Evolutionary conservation across 805 yeast species (phyloP).

Genomic region (Ogataea allantospora): DNA sequence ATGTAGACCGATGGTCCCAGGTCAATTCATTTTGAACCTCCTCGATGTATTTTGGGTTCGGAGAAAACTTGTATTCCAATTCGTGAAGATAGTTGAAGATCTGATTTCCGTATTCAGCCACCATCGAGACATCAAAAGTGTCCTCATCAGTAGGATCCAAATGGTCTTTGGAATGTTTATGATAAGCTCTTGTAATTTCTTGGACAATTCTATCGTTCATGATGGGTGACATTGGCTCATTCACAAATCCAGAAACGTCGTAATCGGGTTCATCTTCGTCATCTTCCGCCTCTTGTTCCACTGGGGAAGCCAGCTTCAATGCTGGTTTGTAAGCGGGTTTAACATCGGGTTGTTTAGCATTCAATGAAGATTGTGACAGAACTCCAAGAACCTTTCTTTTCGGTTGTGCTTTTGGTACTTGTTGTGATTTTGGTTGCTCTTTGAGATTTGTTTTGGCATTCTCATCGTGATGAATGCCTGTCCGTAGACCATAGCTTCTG

Average conservation of each 20-base stretch:
- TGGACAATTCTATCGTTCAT: slow-evolving; percentile 46
- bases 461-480: slow-evolving; percentile 24
- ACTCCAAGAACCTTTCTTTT: slow-evolving; percentile 31
- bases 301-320: background rate
- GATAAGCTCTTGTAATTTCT: slow-evolving; percentile 52
- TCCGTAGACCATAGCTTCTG: slow-evolving; percentile 12
- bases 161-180: slow-evolving; percentile 46
- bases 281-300: slow-evolving; percentile 13
- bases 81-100: slow-evolving; percentile 77
- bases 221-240: slow-evolving; percentile 58
- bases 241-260: slow-evolving; percentile 16
- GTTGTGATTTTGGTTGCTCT: slow-evolving; percentile 7
- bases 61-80: slow-evolving; percentile 69
- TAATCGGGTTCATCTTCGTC: slow-evolving; percentile 36
- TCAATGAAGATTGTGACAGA: slow-evolving; percentile 28
- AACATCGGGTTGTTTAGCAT: slow-evolving; percentile 15
- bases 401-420: slow-evolving; percentile 2
- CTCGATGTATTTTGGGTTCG: slow-evolving; percentile 72
- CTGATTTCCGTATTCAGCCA: slow-evolving; percentile 84
- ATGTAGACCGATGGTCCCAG: slow-evolving; percentile 73
- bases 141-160: slow-evolving; percentile 81
- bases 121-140: slow-evolving; percentile 85
- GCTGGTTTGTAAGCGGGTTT: background rate
- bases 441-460: slow-evolving; percentile 17
- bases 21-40: slow-evolving; percentile 69